phyloP scores from a whole-genome alignment of 805 yeast genomes.

The Metschnikowia lochheadii region DNA sequence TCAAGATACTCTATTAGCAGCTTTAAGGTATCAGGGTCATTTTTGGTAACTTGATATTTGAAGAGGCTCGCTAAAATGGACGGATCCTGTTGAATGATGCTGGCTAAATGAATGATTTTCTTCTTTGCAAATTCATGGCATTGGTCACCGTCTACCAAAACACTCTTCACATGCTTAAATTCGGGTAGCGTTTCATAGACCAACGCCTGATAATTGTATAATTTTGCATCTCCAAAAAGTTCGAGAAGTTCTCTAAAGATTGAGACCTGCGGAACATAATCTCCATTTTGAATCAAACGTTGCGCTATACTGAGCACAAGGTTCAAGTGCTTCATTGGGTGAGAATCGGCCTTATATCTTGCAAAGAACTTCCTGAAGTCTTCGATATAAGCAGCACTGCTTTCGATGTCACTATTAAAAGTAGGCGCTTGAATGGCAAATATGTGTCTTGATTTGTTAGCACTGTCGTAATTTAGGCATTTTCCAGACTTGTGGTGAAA shows the following conservation, averaged over 20 bases:
- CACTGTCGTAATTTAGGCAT: conserved; percentile 29
- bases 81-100: conserved; percentile 27
- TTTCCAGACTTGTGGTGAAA: conserved; percentile 28
- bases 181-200: conserved; percentile 25
- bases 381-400: conserved; percentile 21
- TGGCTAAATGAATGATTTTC: conserved; percentile 20
- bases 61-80: conserved; percentile 26
- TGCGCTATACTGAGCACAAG: conserved; percentile 12
- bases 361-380: conserved; percentile 18
- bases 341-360: conserved; percentile 10
- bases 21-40: conserved; percentile 20
- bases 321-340: conserved; percentile 9
- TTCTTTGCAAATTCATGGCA: conserved; percentile 9
- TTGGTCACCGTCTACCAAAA: conserved; percentile 16
- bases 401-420: conserved; percentile 13
- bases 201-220: conserved; percentile 26
- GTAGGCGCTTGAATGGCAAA: conserved; percentile 14
- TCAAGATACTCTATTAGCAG: conserved; percentile 26
- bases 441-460: conserved; percentile 24
- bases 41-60: conserved; percentile 21
- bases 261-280: conserved; percentile 22
- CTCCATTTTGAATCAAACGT: conserved; percentile 10
- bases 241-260: conserved; percentile 26
- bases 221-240: conserved; percentile 19
- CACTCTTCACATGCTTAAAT: conserved; percentile 19